These are phyloP conservation scores for Phytomonas francai DNA, from an alignment of 208 protist species.

Conservation along the genomic window DNA sequence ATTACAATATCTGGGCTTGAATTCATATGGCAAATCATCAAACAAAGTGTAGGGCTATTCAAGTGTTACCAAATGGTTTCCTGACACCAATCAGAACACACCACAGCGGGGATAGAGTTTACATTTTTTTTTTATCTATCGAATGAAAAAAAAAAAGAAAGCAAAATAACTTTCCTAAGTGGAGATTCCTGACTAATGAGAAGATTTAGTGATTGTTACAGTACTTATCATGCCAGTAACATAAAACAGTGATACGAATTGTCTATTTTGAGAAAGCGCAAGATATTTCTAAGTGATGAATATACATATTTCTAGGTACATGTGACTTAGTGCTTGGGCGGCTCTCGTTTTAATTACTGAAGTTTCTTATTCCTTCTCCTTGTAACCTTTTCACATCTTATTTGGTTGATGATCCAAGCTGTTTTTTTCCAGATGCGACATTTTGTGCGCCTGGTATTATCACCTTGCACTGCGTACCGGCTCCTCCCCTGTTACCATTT, in stretches of 20 bases:
- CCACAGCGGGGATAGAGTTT: not conserved
- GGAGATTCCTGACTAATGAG: not conserved
- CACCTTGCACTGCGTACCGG: not conserved
- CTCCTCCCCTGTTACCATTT: not conserved
- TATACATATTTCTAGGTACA: no score
- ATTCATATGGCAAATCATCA: not conserved
- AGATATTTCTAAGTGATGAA: no score
- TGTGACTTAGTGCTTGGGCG: not conserved
- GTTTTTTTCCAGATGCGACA: not conserved
- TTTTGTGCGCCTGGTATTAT: not conserved
- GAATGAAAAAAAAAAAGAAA: not conserved
- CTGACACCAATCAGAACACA: not conserved
- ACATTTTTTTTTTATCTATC: not conserved
- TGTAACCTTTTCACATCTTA: slow-evolving; percentile 13
- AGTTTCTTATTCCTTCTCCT: slow-evolving; percentile 1
- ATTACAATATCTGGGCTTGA: not conserved
- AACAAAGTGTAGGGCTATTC: not conserved
- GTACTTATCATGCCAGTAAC: not conserved
- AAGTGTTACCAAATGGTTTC: not conserved
- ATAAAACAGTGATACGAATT: not conserved
- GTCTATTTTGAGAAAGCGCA: not conserved
- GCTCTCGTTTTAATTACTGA: not conserved
- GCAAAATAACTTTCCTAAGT: not conserved
- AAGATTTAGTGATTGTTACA: not conserved
- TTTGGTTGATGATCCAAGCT: not conserved